A percentile compares a stretch with the other conserved stretches of the same genome.
Evolutionary conservation across 148 eudicot genomes (phyloP).

Genomic region (Camellia granthamiana): DNA sequence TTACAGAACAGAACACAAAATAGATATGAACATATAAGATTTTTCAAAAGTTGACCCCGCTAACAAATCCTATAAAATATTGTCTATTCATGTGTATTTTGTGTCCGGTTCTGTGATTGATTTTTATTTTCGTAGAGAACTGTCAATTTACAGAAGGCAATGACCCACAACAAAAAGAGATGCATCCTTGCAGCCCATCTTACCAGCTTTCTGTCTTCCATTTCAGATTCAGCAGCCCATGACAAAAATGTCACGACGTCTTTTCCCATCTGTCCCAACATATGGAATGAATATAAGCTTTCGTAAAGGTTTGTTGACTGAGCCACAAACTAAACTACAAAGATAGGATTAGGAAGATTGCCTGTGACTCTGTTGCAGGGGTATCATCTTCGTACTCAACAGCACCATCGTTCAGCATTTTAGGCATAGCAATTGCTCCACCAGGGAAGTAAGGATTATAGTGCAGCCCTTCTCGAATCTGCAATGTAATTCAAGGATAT

Average conservation of each 20-base stretch:
- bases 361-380: conserved; percentile 44
- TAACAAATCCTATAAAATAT: too few relatives aligned
- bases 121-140: too few relatives aligned
- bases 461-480: conserved; percentile 78
- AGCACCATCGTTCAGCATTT: conserved; percentile 83
- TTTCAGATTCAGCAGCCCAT: conserved; percentile 93
- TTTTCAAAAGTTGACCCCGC: too few relatives aligned
- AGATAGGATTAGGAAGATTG: neutral
- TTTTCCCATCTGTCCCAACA: conserved; percentile 72
- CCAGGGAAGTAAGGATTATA: conserved; percentile 90
- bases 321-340: conserved; percentile 19
- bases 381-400: conserved; percentile 81
- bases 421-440: conserved; percentile 89
- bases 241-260: conserved; percentile 72
- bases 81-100: too few relatives aligned
- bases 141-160: neutral
- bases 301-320: conserved; percentile 25
- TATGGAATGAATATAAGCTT: neutral
- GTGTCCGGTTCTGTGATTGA: too few relatives aligned
- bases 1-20: too few relatives aligned
- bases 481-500: neutral
- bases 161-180: neutral
- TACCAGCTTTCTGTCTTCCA: conserved; percentile 95
- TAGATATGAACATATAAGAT: too few relatives aligned
- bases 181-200: neutral